These are phyloP conservation scores for Mycena sp. DNA, from an alignment of 1,284 basidiomycete genomes.

Conservation along the genomic window DNA sequence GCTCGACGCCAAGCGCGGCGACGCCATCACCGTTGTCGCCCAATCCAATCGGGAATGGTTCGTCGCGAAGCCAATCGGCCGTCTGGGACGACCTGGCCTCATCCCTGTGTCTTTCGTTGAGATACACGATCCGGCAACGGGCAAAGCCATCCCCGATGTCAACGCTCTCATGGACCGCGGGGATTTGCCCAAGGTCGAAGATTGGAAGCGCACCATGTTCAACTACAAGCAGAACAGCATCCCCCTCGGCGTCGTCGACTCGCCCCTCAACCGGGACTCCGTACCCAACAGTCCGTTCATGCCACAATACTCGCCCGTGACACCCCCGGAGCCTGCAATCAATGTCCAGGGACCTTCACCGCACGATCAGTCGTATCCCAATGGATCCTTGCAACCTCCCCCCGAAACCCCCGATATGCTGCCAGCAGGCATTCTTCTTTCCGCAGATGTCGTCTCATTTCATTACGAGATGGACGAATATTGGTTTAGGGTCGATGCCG, in stretches of 20 bases:
- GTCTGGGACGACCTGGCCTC: constrained; percentile 93
- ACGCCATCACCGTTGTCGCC: constrained; percentile 91
- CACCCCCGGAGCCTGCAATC: constrained; percentile 27
- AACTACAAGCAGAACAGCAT: constrained; percentile 98
- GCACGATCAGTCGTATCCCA: constrained; percentile 32
- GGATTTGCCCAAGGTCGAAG: constrained; percentile 93
- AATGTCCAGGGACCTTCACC: constrained; percentile 24
- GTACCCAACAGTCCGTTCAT: constrained; percentile 55
- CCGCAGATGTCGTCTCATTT: constrained; percentile 94
- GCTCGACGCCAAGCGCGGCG: constrained; percentile 93
- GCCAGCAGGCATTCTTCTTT: constrained; percentile 85
- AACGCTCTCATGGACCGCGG: constrained; percentile 85
- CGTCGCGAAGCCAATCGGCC: constrained; percentile 94
- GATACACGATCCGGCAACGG: constrained; percentile 92
- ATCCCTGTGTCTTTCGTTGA: constrained; percentile 98
- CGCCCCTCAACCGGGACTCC: constrained; percentile 55
- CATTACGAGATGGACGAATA: constrained; percentile 97
- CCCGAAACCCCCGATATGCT: constrained; percentile 57
- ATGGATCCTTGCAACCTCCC: constrained; percentile 39
- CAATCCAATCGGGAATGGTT: constrained; percentile 93
- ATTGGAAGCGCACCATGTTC: constrained; percentile 97
- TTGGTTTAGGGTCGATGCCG: constrained; percentile 95
- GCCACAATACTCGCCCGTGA: constrained; percentile 37
- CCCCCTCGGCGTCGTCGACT: constrained; percentile 90
- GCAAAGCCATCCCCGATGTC: constrained; percentile 77